Base-by-base conservation (phyloP, 768 basidiomycete species). In the Amanita muscaria region DNA sequence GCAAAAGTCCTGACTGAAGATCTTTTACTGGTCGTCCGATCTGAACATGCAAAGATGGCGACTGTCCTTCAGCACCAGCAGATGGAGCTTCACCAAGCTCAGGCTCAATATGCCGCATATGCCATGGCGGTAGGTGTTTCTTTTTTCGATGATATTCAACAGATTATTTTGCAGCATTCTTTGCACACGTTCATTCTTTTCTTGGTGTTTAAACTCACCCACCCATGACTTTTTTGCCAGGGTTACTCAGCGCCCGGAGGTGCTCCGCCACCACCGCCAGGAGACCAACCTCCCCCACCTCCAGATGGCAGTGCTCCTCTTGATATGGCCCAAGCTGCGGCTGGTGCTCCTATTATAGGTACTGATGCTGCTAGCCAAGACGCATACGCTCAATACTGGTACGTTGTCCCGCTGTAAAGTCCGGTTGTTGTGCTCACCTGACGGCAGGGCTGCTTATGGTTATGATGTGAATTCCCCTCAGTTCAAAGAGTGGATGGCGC, bases 1-100 rank as follows among this genome's bases (percentile, higher is more conserved):
- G 93, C 92, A 3, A 88, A 88, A 62, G 80, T 79, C 5, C 65
- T 93, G 21, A 89, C 90, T 1, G 87, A 92, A 51, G 92, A 97
- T 57, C 74, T 97, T 2, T 73, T 94, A 8, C 73, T 83, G 30
- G 91, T 96, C n/a, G 88, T 98, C 7, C 76, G 76, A 14, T 72
- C 78, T 50, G 91, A 98, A 59, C 89, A 92, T 57, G 80, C 75
- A 21, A 94, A 98, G 62, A 83, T 90, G 42, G 73, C 76, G 49
- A 53, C 66, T 2, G 59, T 74, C 10, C 60, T 85, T 4, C 69
- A 72, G 40, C 85, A 86, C 42, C 84, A 88, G 59, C 87, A 89
- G 62, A 83, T 86, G 82, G 87, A 89, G 55, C 70, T 88, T 21
- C 87, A 88, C 50, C 83, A 88, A 59, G 85, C 83, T 2, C 88